These are phyloP conservation scores for Fomitopsis pulvina DNA, from an alignment of 768 basidiomycete species.

Conservation along the genomic window DNA sequence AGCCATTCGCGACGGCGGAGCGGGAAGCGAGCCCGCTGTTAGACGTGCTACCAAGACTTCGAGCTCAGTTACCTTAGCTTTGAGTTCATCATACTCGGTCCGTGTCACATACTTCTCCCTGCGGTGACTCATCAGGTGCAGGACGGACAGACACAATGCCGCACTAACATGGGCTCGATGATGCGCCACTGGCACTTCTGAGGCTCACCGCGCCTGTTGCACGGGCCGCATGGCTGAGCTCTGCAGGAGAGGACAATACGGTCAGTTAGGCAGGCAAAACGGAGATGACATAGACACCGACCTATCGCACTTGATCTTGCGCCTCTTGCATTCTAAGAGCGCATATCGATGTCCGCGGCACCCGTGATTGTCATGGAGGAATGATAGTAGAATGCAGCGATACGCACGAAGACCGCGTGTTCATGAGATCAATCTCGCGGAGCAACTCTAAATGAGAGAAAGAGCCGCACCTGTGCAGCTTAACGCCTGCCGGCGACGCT, in stretches of 20 bases:
- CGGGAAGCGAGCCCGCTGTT: constrained; percentile 10
- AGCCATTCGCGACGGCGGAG: constrained; percentile 16
- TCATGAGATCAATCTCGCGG: background rate
- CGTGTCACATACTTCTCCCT: constrained; percentile 81
- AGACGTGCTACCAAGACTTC: constrained; percentile 43
- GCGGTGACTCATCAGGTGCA: background rate
- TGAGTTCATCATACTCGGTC: constrained; percentile 72
- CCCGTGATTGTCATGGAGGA: constrained; percentile 4
- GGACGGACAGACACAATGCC: constrained; percentile 6
- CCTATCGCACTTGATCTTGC: constrained; percentile 89
- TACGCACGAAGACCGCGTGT: constrained; percentile 8
- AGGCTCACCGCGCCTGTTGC: constrained; percentile 73
- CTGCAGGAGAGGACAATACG: constrained; percentile 34
- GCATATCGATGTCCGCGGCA: background rate
- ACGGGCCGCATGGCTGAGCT: constrained; percentile 76
- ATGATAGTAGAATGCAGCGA: background rate
- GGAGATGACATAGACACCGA: constrained; percentile 26
- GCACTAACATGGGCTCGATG: constrained; percentile 70
- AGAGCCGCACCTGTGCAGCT: constrained; percentile 67
- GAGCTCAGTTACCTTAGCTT: constrained; percentile 54
- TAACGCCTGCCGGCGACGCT: constrained; percentile 72
- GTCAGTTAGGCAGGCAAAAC: constrained; percentile 8
- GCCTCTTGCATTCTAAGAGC: constrained; percentile 68
- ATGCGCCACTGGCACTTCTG: constrained; percentile 79
- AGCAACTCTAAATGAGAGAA: constrained; percentile 1